phyloP scores from a whole-genome alignment of 345 rosid species.

The Carallia pectinifolia region DNA sequence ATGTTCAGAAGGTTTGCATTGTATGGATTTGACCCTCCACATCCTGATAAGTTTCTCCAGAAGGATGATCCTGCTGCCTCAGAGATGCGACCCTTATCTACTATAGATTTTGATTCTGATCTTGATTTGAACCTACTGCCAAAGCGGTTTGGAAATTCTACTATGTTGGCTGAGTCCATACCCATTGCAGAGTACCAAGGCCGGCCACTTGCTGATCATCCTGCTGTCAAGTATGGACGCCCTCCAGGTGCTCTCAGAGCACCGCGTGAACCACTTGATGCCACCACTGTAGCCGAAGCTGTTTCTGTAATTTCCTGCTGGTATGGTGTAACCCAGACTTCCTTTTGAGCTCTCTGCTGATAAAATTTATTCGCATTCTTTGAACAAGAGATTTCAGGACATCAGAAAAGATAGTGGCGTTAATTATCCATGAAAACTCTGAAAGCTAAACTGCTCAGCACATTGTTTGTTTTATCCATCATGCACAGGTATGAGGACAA shows the following conservation, averaged over 20 bases:
- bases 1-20: conserved; percentile 92
- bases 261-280: conserved; percentile 89
- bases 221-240: conserved; percentile 77
- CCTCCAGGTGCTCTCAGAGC: conserved; percentile 77
- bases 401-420: no score
- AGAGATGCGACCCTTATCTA: conserved; percentile 65
- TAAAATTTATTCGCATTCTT: no score
- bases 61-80: conserved; percentile 26
- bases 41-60: conserved; percentile 34
- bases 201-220: conserved; percentile 89
- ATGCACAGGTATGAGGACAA: conserved; percentile 80
- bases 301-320: conserved; percentile 96
- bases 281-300: conserved; percentile 80
- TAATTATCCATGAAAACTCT: no score
- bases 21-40: conserved; percentile 89
- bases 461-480: neutral
- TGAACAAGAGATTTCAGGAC: no score
- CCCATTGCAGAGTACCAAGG: conserved; percentile 84
- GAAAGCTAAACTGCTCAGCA: no score
- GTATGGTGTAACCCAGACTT: conserved; percentile 23
- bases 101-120: conserved; percentile 75
- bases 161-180: conserved; percentile 80
- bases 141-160: conserved; percentile 87
- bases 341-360: neutral
- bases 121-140: conserved; percentile 80